Conservation (phyloP, 2,329 filamentous ascomycete species). For the Diaporthe citrichinensis region DNA sequence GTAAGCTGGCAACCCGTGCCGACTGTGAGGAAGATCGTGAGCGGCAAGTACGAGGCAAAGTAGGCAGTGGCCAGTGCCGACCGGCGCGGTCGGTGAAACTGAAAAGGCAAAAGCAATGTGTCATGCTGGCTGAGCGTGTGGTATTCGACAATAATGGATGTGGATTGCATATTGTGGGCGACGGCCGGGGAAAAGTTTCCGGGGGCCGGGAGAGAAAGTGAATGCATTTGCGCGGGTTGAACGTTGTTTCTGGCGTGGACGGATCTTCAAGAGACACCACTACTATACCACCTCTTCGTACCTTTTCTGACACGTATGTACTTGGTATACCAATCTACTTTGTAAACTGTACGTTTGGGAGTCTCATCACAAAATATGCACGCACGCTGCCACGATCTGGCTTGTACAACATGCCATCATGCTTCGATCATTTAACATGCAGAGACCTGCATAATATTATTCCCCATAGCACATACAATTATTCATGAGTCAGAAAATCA, state of each 20-base stretch:
- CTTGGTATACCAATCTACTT: conserved; percentile 29
- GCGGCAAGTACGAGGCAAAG: conserved; percentile 80
- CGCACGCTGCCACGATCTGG: not conserved
- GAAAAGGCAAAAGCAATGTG: conserved; percentile 8
- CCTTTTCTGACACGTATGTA: conserved; percentile 29
- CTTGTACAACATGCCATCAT: not conserved
- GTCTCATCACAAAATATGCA: not conserved
- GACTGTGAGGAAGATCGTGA: conserved; percentile 76
- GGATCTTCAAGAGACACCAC: conserved; percentile 12
- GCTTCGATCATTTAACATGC: not conserved
- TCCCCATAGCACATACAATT: not conserved
- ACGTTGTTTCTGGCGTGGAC: conserved; percentile 20
- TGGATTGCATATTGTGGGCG: conserved; percentile 17
- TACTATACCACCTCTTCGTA: conserved; percentile 35
- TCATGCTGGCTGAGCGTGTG: conserved; percentile 1
- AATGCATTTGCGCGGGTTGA: conserved; percentile 31
- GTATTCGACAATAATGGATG: conserved; percentile 26
- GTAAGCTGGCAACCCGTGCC: conserved; percentile 77
- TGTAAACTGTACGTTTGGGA: conserved; percentile 5
- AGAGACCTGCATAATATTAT: not conserved
- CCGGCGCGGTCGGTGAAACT: not conserved
- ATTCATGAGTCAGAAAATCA: not conserved
- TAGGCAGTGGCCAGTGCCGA: conserved; percentile 39
- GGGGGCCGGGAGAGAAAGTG: conserved; percentile 1
- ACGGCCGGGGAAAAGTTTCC: not conserved